phyloP scores from a whole-genome alignment of 345 rosid genomes.

The Eucalyptus lansdowneana region DNA sequence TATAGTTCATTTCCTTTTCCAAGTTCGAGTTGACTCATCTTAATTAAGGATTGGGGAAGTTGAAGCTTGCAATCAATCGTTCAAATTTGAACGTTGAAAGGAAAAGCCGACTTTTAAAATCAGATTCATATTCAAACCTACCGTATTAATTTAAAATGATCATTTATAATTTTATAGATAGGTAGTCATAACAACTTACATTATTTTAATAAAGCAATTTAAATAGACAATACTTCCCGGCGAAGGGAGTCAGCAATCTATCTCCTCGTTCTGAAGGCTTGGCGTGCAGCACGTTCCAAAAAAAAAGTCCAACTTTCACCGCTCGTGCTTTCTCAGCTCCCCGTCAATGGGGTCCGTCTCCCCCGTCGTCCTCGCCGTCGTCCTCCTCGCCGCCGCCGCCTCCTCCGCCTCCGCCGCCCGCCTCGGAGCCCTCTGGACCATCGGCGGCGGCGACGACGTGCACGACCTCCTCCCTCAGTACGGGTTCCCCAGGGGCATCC shows the following conservation, averaged over 20 bases:
- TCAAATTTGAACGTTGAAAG: background rate
- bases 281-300: background rate
- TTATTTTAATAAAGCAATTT: background rate
- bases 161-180: background rate
- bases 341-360: background rate
- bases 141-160: too few species aligned
- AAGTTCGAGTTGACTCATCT: background rate
- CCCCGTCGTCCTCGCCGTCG: background rate
- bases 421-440: background rate
- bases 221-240: background rate
- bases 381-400: background rate
- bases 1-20: too few species aligned
- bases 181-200: too few species aligned
- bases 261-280: background rate
- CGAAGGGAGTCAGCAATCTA: background rate
- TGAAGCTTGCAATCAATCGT: background rate
- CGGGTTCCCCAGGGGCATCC: constrained; percentile 63
- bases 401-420: constrained; percentile 2
- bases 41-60: background rate
- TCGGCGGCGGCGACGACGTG: constrained; percentile 19
- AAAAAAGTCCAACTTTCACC: background rate
- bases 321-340: background rate
- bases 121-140: background rate
- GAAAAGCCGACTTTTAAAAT: background rate
- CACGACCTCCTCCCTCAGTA: constrained; percentile 57